Conservation (phyloP, 345 rosid species). For the Ailanthus altissimus region DNA sequence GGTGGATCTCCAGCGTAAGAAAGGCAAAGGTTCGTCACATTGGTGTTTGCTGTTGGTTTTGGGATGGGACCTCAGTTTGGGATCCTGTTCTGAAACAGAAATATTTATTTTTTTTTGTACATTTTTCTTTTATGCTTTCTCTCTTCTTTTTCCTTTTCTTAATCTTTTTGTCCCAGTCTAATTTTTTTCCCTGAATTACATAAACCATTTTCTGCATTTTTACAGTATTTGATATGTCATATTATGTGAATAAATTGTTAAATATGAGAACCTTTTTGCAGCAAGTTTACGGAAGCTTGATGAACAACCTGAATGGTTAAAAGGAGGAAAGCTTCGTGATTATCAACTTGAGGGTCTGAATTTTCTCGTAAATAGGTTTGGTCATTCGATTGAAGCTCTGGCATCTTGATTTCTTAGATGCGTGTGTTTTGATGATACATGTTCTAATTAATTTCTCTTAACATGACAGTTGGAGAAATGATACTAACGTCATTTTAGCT, state of each 20-base stretch:
- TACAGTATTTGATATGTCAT: neutral
- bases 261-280: slow-evolving; percentile 23
- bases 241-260: neutral
- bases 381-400: slow-evolving; percentile 7
- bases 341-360: slow-evolving; percentile 97
- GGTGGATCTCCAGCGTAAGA: slow-evolving; percentile 92
- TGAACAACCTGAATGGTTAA: slow-evolving; percentile 96
- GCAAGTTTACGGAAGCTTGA: slow-evolving; percentile 96
- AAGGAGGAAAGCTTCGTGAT: slow-evolving; percentile 96
- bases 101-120: neutral
- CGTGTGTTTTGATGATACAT: neutral
- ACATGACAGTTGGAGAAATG: slow-evolving; percentile 89
- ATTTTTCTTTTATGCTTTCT: neutral
- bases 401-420: slow-evolving; percentile 18
- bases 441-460: slow-evolving; percentile 19
- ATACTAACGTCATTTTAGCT: slow-evolving; percentile 99
- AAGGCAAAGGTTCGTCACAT: slow-evolving; percentile 73
- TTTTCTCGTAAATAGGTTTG: slow-evolving; percentile 94
- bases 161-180: neutral
- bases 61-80: neutral
- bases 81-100: neutral
- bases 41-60: neutral
- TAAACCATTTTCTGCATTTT: neutral
- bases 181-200: neutral
- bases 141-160: neutral